Percentiles rank a stretch among this genome's conserved stretches.
Evolutionary conservation across 208 protist species (phyloP).

Genomic region (Tetramitus jugosus): DNA sequence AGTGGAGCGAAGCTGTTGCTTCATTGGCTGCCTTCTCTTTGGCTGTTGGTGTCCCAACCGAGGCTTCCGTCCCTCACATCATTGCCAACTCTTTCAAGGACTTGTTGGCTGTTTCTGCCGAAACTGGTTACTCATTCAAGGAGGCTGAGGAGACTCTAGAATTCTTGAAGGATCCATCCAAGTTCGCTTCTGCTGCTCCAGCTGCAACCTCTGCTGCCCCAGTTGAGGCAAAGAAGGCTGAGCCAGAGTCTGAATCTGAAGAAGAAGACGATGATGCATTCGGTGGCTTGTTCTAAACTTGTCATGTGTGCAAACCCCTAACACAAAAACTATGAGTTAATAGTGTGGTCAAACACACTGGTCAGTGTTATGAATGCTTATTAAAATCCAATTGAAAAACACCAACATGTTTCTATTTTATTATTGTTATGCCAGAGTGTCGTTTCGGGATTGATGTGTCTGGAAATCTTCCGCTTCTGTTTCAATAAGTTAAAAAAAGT

Average conservation of each 20-base stretch:
- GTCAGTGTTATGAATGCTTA: no score
- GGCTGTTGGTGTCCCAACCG: constrained; percentile 81
- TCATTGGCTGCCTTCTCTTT: constrained; percentile 88
- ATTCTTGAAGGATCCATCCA: constrained; percentile 64
- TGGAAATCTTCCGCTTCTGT: no score
- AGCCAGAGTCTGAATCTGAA: constrained; percentile 25
- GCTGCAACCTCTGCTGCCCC: constrained; percentile 41
- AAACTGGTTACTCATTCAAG: constrained; percentile 72
- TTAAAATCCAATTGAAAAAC: no score
- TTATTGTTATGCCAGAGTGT: no score
- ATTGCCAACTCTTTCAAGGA: constrained; percentile 94
- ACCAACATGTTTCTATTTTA: no score
- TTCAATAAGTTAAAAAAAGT: no score
- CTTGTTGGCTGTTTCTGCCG: constrained; percentile 84
- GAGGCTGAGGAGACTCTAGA: constrained; percentile 73
- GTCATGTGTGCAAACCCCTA: no score
- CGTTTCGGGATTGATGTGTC: no score
- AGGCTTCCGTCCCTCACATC: constrained; percentile 85
- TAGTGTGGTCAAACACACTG: no score
- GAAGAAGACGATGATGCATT: constrained; percentile 38
- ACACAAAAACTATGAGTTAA: no score
- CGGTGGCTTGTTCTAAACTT: constrained; percentile 12
- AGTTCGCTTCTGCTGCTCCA: constrained; percentile 59
- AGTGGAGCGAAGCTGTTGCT: constrained; percentile 71
- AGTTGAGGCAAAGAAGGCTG: constrained; percentile 40